These are phyloP conservation scores for Aurantiochytrium sp. DNA, from an alignment of 108 stramenopile species.

Conservation along the genomic window DNA sequence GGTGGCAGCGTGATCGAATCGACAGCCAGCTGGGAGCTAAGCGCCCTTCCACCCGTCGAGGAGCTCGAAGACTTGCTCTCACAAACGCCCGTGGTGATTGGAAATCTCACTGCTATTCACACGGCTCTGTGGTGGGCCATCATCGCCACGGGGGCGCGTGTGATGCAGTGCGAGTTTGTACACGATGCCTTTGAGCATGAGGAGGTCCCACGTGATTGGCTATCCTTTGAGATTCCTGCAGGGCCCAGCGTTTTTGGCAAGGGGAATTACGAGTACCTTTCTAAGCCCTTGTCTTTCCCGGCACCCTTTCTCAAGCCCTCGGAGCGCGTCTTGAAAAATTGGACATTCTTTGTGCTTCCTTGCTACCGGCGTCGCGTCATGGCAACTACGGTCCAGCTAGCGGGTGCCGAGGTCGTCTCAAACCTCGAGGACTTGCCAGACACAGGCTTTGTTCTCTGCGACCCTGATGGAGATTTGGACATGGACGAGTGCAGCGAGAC, in stretches of 20 bases:
- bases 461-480: not conserved
- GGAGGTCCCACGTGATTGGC: not conserved
- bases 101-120: not conserved
- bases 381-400: not conserved
- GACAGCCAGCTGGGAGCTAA: not conserved
- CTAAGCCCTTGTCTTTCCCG: not conserved
- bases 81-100: not conserved
- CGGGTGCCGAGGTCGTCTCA: not conserved
- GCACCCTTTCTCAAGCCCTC: not conserved
- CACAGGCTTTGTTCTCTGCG: not conserved
- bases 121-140: not conserved
- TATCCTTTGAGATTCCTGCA: not conserved
- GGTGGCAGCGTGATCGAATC: not conserved
- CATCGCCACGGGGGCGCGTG: not conserved
- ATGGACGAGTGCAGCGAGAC: not conserved
- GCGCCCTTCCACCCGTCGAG: not conserved
- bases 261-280: not conserved
- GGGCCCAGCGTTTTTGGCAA: not conserved
- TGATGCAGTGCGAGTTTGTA: not conserved
- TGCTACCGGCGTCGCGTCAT: not conserved
- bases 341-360: not conserved
- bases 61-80: not conserved
- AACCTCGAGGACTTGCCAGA: not conserved
- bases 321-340: not conserved
- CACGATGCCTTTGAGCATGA: not conserved